Evolutionary conservation across 208 protist genomes (phyloP).

Genomic region (Histomonas meleagridis): DNA sequence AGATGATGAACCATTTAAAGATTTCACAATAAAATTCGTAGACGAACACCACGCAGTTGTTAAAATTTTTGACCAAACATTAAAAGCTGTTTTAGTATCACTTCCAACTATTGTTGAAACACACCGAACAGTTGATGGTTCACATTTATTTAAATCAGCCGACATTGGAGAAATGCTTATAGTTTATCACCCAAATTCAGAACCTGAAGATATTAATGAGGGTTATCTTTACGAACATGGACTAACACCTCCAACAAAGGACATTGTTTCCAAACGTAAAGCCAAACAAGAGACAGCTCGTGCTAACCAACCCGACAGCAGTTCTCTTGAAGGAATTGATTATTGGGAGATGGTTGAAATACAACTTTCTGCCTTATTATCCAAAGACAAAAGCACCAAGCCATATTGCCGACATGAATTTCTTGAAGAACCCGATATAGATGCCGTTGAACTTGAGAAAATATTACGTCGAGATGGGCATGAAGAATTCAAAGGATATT

Average conservation of each 20-base stretch:
- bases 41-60: not conserved
- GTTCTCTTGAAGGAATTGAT: not conserved
- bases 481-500: conserved; percentile 21
- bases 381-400: conserved; percentile 12
- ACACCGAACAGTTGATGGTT: conserved; percentile 21
- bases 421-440: not conserved
- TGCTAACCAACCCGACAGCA: not conserved
- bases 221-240: not conserved
- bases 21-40: not conserved
- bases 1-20: not conserved
- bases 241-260: not conserved
- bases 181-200: not conserved
- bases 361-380: not conserved
- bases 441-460: not conserved
- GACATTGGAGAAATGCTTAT: conserved; percentile 36
- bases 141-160: conserved; percentile 20
- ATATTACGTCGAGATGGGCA: not conserved
- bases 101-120: conserved; percentile 30
- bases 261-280: not conserved
- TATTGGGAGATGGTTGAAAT: conserved; percentile 36
- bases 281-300: not conserved
- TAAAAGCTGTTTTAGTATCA: not conserved
- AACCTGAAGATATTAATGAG: not conserved
- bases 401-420: conserved; percentile 12
- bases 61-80: not conserved